phyloP scores from a whole-genome alignment of 169 alveolate genomes.

The Perkinsus marinus region DNA sequence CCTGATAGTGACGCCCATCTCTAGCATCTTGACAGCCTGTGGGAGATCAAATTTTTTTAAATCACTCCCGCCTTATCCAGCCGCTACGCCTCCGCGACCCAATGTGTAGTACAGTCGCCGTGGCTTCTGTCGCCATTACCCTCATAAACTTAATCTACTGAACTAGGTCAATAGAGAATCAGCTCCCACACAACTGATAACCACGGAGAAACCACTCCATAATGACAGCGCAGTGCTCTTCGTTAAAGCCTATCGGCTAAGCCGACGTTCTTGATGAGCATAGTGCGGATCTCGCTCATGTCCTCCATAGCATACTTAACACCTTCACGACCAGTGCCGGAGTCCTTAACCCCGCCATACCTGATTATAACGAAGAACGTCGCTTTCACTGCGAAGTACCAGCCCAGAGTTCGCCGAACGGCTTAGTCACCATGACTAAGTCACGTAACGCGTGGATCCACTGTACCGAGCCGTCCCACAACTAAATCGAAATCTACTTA shows the following conservation, averaged over 20 bases:
- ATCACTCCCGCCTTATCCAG: background rate
- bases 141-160: background rate
- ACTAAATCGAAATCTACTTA: too few relatives aligned
- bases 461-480: too few relatives aligned
- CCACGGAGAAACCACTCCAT: background rate
- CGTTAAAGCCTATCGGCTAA: background rate
- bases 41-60: too few relatives aligned
- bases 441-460: too few relatives aligned
- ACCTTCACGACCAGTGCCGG: background rate
- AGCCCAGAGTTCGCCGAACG: background rate
- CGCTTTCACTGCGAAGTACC: too few relatives aligned
- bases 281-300: background rate
- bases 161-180: background rate
- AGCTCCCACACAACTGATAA: background rate
- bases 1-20: too few relatives aligned
- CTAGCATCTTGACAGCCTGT: too few relatives aligned
- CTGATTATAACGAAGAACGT: background rate
- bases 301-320: background rate
- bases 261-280: background rate
- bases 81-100: background rate
- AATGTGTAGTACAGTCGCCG: background rate
- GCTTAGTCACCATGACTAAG: too few relatives aligned
- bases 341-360: constrained; percentile 1
- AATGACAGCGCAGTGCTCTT: background rate
- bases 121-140: background rate